Base-by-base conservation (phyloP, 768 basidiomycete genomes). In the Plicaturopsis crispa region DNA sequence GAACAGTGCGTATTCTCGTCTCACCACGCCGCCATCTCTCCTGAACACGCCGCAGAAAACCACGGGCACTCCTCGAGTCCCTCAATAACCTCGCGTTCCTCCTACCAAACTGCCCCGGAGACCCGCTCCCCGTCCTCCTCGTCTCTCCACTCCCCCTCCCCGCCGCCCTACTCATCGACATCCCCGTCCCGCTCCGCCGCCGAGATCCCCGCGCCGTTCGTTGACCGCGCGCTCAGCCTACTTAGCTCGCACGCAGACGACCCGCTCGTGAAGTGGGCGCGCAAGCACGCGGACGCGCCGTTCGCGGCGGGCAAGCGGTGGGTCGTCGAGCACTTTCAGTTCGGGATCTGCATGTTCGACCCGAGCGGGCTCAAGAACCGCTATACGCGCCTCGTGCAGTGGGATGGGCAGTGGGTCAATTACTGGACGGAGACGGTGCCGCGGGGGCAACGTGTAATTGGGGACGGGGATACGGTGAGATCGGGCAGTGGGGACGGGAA, bases 341-440 rank as follows among this genome's bases (percentile, higher is more conserved):
- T 78, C 43, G 74, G 75, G 4, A 56, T 59, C 5, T 70, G 66
- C 48, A 73, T 78, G 72, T 75, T 78, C 48, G 75, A 78, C 44
- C 72, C 73, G 0, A 48, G 48, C 5, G 72, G 66, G 1, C 54
- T 80, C 30, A 64, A 63, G 36, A 55, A 60, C 4, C 68, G 77
- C n/a, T 80, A 78, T 47, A 46, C 54, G 8, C 53, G 45, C 10
- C 56, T 80, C 13, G 67, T 71, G 5, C 53, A 45, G 0, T 78
- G 77, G 75, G 31, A 44, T 13, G 72, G 71, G 3, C 31, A 67
- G 24, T 78, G 76, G 77, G 54, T 73, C 8, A 77, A 77, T 51
- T 78, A 74, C 45, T 80, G 72, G 72, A 78, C 74, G n/a, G 59
- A 66, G 36, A 74, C 73, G 0, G 38, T 55, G 7, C 49, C 63